These are phyloP conservation scores for Saccharum spontaneum DNA, from an alignment of 176 grass and related monocot species.

Conservation along the genomic window DNA sequence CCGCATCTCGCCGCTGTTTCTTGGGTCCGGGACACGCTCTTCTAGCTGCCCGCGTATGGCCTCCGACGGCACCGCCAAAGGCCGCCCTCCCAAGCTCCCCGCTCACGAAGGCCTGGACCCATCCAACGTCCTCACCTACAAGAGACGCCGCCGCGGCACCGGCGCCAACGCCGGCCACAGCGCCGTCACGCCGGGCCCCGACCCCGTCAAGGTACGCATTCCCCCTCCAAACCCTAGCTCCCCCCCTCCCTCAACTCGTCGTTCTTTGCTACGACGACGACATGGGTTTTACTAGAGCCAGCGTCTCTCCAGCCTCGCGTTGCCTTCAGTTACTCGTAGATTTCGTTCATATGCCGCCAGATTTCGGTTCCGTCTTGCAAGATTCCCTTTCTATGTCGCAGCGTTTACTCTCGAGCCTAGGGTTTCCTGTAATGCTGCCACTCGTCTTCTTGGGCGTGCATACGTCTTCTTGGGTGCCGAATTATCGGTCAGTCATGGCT, in stretches of 20 bases:
- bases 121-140: slow-evolving; percentile 42
- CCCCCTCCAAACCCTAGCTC: not conserved
- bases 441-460: not conserved
- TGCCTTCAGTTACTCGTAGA: not conserved
- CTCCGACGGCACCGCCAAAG: slow-evolving; percentile 23
- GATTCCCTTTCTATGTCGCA: not conserved
- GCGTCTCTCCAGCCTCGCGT: not conserved
- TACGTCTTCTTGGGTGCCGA: not conserved
- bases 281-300: not conserved
- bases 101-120: not conserved
- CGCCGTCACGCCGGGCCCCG: not conserved
- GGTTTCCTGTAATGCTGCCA: not conserved
- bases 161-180: not conserved
- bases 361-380: not conserved
- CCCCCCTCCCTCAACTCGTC: not conserved
- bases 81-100: slow-evolving; percentile 32
- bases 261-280: not conserved
- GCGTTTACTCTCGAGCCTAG: not conserved
- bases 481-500: not conserved
- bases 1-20: slow-evolving; percentile 2
- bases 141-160: slow-evolving; percentile 37
- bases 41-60: slow-evolving; percentile 22
- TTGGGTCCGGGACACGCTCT: not conserved
- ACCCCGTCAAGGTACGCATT: not conserved
- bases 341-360: slow-evolving; percentile 9